A percentile compares a stretch with the other conserved stretches of the same genome.
Conservation (phyloP, 352 stramenopile genomes). For the Globisporangium canariense region DNA sequence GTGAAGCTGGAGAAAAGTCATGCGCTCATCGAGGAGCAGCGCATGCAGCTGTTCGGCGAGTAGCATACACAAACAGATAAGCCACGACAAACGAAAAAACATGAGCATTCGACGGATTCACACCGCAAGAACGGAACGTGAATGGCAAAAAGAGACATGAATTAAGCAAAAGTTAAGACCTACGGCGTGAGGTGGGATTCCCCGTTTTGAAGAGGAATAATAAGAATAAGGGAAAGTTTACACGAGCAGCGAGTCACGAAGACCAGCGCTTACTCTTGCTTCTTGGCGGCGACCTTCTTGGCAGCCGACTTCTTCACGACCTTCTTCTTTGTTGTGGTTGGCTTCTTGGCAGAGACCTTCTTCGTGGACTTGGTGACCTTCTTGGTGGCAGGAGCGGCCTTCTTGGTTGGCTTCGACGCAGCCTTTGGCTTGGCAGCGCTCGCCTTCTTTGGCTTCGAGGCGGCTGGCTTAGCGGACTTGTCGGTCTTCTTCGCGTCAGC, state of each 20-base stretch:
- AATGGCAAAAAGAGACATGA: slow-evolving; percentile 5
- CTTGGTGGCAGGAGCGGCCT: slow-evolving; percentile 27
- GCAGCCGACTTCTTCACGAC: slow-evolving; percentile 26
- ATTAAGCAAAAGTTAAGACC: slow-evolving; percentile 15
- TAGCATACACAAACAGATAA: slow-evolving; percentile 12
- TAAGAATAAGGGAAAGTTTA: slow-evolving; percentile 47
- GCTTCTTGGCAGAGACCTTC: slow-evolving; percentile 33
- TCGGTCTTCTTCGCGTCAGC: slow-evolving; percentile 42
- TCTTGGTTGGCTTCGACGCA: slow-evolving; percentile 19
- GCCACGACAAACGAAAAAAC: background rate
- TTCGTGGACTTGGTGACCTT: slow-evolving; percentile 15
- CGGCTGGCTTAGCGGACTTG: slow-evolving; percentile 20
- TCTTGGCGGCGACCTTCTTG: slow-evolving; percentile 24
- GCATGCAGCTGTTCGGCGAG: slow-evolving; percentile 59
- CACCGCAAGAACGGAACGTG: slow-evolving; percentile 12
- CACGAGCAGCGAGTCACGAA: background rate
- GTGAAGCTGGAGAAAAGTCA: slow-evolving; percentile 75
- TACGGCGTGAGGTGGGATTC: slow-evolving; percentile 32
- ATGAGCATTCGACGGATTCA: too few species aligned
- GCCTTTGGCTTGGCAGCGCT: slow-evolving; percentile 19
- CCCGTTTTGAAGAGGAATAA: slow-evolving; percentile 32
- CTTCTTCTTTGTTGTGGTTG: slow-evolving; percentile 33
- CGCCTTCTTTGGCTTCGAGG: slow-evolving; percentile 35
- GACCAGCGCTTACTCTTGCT: slow-evolving; percentile 20
- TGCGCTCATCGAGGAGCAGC: slow-evolving; percentile 71